Evolutionary conservation across 2,329 filamentous ascomycete species (phyloP).

Genomic region (Trichocomaceae sp.): DNA sequence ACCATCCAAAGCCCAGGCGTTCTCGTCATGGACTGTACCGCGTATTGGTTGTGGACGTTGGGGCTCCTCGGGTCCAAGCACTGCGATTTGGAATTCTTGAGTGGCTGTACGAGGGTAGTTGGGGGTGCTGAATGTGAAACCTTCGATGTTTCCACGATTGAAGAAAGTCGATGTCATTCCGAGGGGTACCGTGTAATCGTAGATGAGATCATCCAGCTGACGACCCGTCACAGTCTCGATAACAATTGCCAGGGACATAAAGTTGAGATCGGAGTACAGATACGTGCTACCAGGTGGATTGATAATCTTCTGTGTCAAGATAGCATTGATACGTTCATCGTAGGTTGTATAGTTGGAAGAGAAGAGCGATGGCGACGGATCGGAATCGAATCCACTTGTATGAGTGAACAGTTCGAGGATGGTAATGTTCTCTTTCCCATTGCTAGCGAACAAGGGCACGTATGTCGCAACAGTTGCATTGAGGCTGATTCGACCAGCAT

Average conservation of each 20-base stretch:
- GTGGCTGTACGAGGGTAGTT: constrained; percentile 25
- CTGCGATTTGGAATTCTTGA: constrained; percentile 29
- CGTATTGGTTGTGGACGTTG: constrained; percentile 33
- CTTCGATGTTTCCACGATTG: constrained; percentile 29
- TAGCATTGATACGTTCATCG: constrained; percentile 20
- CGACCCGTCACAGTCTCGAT: constrained; percentile 24
- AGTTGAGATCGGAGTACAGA: constrained; percentile 32
- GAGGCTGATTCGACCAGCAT: constrained; percentile 20
- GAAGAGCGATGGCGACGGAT: constrained; percentile 24
- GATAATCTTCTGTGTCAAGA: constrained; percentile 22
- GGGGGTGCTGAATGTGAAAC: constrained; percentile 12
- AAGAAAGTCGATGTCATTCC: constrained; percentile 29
- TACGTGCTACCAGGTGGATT: constrained; percentile 24
- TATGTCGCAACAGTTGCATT: constrained; percentile 27
- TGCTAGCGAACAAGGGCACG: constrained; percentile 26
- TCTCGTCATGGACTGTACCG: constrained; percentile 35
- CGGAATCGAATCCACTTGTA: constrained; percentile 27
- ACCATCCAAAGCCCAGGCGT: constrained; percentile 29
- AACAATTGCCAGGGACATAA: constrained; percentile 27
- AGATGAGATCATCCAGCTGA: constrained; percentile 22
- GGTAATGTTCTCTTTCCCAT: constrained; percentile 31
- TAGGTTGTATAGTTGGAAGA: constrained; percentile 20
- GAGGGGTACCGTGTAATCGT: constrained; percentile 20
- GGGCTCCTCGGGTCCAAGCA: constrained; percentile 25
- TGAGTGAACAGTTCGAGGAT: constrained; percentile 30